Evolutionary conservation across 805 yeast genomes (phyloP).

Genomic region (Kodamaea neixiangensis): DNA sequence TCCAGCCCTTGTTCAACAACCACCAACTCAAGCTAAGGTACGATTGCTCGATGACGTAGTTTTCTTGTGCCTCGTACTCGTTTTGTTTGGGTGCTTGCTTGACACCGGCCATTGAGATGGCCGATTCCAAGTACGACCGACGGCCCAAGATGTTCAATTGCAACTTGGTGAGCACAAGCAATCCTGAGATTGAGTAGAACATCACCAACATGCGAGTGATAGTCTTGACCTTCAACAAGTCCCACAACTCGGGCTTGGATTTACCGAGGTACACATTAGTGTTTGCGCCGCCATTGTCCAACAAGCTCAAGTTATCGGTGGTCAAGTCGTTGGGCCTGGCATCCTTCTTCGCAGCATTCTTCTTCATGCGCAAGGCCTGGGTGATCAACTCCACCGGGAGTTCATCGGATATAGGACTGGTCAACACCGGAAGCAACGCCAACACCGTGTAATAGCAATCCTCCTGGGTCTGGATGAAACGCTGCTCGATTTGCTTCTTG

Average conservation of each 20-base stretch:
- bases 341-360: constrained; percentile 30
- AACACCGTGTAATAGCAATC: constrained; percentile 84
- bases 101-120: constrained; percentile 65
- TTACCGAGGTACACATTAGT: constrained; percentile 28
- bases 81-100: constrained; percentile 14
- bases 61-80: constrained; percentile 30
- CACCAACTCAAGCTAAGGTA: constrained; percentile 91
- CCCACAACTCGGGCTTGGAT: constrained; percentile 68
- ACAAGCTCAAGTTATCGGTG: constrained; percentile 40
- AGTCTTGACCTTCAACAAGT: constrained; percentile 72
- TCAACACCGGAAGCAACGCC: constrained; percentile 77
- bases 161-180: constrained; percentile 76
- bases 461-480: constrained; percentile 89
- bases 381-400: constrained; percentile 76
- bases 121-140: constrained; percentile 77
- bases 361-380: constrained; percentile 62
- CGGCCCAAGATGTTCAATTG: constrained; percentile 90
- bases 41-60: constrained; percentile 71
- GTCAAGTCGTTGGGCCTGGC: constrained; percentile 26
- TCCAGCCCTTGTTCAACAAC: constrained; percentile 87
- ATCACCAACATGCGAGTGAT: constrained; percentile 72
- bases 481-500: constrained; percentile 61
- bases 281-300: constrained; percentile 27
- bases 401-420: constrained; percentile 59
- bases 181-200: constrained; percentile 64